Base-by-base conservation (phyloP, 2,329 filamentous ascomycete species). In the Karstenula rhodostoma region DNA sequence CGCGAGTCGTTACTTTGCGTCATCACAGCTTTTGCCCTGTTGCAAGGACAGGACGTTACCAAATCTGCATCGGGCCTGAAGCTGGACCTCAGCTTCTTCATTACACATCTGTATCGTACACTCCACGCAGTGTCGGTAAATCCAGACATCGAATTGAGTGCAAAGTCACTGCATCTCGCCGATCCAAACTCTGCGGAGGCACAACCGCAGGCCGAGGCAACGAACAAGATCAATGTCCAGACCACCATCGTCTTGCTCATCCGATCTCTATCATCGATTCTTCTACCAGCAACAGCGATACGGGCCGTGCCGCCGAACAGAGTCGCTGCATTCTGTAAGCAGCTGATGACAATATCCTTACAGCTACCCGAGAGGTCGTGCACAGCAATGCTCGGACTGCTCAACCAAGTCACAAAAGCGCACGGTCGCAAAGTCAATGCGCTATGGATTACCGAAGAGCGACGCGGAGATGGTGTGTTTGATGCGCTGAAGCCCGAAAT, bases 381-480 rank as follows among this genome's bases (percentile, higher is more conserved):
- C 43, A 86, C 93, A 66, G 94, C 94, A 0, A 85, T 94, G 57
- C 82, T 97, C 4, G 90, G 89, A 1, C 82, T 99, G 29, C 79
- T 98, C 46, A 87, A 87, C 54, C 90, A 94, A 68, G 87, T 98
- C 1, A 87, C 90, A 0, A 92, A 91, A 77, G 89, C 89, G 2
- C 93, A 99, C 75, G 89, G 89, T 50, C 89, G 88, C 69, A 96
- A 94, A 78, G 87, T 98, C 46, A 87, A 87, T 40, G 87, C 90
- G n/a, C 79, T 99, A 62, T 99, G 95, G 94, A 89, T 96, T 71
- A 96, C 93, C 0, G 94, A 98, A 75, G 95, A 98, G 81, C 85
- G 94, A 52, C 91, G 92, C 75, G 94, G 94, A 7, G 94, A 98
- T 75, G 95, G 95, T 2, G 87, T 90, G 0, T 98, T 92, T 72